Percentiles rank a stretch among this genome's conserved stretches.
Conservation (phyloP, 2,329 filamentous ascomycete genomes). For the Zalaria obscura region DNA sequence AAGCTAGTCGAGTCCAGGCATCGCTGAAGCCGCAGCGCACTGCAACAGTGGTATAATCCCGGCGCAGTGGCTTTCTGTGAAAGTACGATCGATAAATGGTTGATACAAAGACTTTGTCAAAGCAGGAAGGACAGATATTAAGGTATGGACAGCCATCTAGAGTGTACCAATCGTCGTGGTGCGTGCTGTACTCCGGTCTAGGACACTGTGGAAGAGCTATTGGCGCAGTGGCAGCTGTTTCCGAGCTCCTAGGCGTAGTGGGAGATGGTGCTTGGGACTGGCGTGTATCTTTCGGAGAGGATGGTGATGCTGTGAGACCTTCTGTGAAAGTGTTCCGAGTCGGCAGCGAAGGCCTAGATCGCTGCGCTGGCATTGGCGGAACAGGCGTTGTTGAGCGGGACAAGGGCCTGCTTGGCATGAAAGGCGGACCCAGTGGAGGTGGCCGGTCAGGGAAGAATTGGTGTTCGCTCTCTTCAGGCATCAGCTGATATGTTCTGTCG, state of each 20-base stretch:
- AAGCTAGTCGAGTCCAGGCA: conserved; percentile 74
- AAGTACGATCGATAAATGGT: conserved; percentile 58
- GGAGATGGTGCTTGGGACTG: background rate
- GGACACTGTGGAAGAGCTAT: conserved; percentile 50
- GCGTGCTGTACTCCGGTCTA: conserved; percentile 45
- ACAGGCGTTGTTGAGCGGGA: conserved; percentile 2
- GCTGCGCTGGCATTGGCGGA: background rate
- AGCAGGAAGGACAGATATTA: conserved; percentile 73
- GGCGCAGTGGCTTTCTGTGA: conserved; percentile 41
- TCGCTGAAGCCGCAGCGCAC: conserved; percentile 67
- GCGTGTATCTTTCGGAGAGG: background rate
- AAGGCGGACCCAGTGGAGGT: conserved; percentile 7
- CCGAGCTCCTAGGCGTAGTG: background rate
- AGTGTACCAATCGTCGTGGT: conserved; percentile 68
- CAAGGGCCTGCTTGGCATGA: conserved; percentile 3
- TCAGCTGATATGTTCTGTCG: conserved; percentile 19
- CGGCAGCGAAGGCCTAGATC: conserved; percentile 1
- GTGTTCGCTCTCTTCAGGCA: conserved; percentile 29
- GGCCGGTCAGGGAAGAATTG: conserved; percentile 17
- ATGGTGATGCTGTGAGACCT: background rate
- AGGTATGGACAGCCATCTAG: conserved; percentile 57
- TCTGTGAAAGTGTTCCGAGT: conserved; percentile 1
- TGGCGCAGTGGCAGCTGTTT: conserved; percentile 2
- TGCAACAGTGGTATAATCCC: conserved; percentile 26
- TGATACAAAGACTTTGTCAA: conserved; percentile 51